Evolutionary conservation across 2,329 filamentous ascomycete species (phyloP).

Genomic region (Aspergillus amoenus): DNA sequence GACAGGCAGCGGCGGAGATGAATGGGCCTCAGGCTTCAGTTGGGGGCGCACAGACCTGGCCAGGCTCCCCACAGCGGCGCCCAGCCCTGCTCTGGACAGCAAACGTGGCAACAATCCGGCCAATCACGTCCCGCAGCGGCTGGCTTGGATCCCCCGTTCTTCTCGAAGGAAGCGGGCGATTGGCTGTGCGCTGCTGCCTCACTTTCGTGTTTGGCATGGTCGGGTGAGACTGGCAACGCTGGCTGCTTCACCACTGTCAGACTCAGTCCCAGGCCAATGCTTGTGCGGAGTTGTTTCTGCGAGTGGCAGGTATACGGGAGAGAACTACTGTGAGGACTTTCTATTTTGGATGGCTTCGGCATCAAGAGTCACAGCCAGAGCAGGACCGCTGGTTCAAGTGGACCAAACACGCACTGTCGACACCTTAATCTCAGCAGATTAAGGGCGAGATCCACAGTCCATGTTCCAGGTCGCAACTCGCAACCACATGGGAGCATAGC

Average conservation of each 20-base stretch:
- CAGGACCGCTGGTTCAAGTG: background rate
- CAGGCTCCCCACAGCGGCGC: background rate
- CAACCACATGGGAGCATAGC: background rate
- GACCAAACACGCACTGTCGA: background rate
- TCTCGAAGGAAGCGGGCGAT: constrained; percentile 24
- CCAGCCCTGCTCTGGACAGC: constrained; percentile 8
- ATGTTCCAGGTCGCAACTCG: background rate
- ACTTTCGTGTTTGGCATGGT: constrained; percentile 17
- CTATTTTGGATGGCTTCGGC: background rate
- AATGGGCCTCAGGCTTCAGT: background rate
- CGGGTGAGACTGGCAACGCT: background rate
- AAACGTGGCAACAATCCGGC: constrained; percentile 9
- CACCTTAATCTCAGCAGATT: constrained; percentile 7
- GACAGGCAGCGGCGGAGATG: background rate
- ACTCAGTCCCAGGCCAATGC: background rate
- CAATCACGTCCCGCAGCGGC: background rate
- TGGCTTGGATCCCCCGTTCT: background rate
- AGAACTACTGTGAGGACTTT: background rate
- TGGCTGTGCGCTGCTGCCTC: constrained; percentile 26
- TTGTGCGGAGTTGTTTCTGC: background rate
- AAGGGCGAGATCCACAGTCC: constrained; percentile 2
- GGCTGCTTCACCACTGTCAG: background rate
- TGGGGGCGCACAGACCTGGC: background rate
- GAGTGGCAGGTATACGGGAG: too few relatives aligned
- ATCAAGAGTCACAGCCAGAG: too few relatives aligned